Evolutionary conservation across 345 rosid genomes (phyloP).

Genomic region (Odontarrhena argentea): DNA sequence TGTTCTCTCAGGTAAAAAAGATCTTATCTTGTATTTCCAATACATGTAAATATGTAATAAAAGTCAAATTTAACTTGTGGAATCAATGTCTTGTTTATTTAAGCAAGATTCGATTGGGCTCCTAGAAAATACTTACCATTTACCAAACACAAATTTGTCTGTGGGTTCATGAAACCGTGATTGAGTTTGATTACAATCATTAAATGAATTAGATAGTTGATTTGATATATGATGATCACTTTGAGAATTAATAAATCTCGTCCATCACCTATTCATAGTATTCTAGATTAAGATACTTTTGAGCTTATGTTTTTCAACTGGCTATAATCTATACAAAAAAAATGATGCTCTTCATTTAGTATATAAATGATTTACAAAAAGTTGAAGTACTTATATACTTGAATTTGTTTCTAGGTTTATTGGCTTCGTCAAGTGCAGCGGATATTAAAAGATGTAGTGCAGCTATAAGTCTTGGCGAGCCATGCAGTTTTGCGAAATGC

Average conservation of each 20-base stretch:
- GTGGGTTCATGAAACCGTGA: too few relatives aligned
- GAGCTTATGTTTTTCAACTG: not conserved
- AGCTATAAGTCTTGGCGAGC: constrained; percentile 5
- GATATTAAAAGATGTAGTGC: not conserved
- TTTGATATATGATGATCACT: not conserved
- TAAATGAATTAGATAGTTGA: not conserved
- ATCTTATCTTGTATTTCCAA: too few relatives aligned
- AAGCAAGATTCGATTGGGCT: too few relatives aligned
- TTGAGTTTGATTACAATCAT: not conserved
- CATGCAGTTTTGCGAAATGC: constrained; percentile 27
- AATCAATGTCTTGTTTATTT: too few relatives aligned
- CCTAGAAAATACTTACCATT: too few relatives aligned
- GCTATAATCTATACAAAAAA: too few relatives aligned
- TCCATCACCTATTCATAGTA: not conserved
- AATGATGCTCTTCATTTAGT: not conserved
- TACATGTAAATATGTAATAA: too few relatives aligned
- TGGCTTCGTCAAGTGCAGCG: constrained; percentile 16
- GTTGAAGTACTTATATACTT: too few relatives aligned
- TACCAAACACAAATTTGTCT: too few relatives aligned
- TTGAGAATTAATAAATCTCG: not conserved
- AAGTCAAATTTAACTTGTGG: too few relatives aligned
- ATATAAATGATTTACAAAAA: not conserved
- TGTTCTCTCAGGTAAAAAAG: too few relatives aligned
- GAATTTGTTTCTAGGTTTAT: constrained; percentile 4
- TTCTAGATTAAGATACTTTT: not conserved